Base-by-base conservation (phyloP, 2,329 filamentous ascomycete genomes). In the Orbilia oligospora region DNA sequence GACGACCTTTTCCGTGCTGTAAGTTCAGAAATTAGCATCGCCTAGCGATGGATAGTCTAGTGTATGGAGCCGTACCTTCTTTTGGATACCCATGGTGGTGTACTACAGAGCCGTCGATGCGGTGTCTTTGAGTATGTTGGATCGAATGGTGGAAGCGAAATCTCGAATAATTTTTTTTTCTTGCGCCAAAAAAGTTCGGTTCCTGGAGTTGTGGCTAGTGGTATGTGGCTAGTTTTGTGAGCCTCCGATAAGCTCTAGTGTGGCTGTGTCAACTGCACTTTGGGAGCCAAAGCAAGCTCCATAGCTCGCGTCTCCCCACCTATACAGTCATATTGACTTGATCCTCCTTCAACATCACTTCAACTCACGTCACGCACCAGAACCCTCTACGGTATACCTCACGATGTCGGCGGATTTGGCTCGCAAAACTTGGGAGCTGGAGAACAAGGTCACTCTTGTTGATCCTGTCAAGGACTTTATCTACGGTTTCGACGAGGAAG, bases 1-100 rank as follows among this genome's bases (percentile, higher is more conserved):
- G 88, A 89, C 95, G 94, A 85, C 95, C 95, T 87, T 98, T 98
- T 86, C 94, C 95, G 87, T 97, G 92, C 89, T 89, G 81, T 71
- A 77, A 72, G n/a, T 61, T 75, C 68, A 72, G 20, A 55, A 41
- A 12, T 81, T 84, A 70, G 33, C 3, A 38, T 63, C n/a, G 46
- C 76, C n/a, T 10, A 46, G 41, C 30, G 68, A 20, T 24, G 1
- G 27, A 6, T 24, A 71, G 51, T 10, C 77, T 69, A 53, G 49
- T 33, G 3, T 55, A 38, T 20, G 65, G 70, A 61, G 53, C 49
- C 83, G 68, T 81, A 88, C 88, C 86, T 98, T 98, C 89, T 98
- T 97, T 84, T 98, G 93, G 83, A 98, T 95, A 83, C 93, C 94
- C 96, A 98, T 98, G 72, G 81, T 82, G 76, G 80, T 30, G 56